Evolutionary conservation across 2,329 filamentous ascomycete species (phyloP), one percentile per base, ranked within the genome.

Genomic region (Chaetomiaceae sp.): DNA sequence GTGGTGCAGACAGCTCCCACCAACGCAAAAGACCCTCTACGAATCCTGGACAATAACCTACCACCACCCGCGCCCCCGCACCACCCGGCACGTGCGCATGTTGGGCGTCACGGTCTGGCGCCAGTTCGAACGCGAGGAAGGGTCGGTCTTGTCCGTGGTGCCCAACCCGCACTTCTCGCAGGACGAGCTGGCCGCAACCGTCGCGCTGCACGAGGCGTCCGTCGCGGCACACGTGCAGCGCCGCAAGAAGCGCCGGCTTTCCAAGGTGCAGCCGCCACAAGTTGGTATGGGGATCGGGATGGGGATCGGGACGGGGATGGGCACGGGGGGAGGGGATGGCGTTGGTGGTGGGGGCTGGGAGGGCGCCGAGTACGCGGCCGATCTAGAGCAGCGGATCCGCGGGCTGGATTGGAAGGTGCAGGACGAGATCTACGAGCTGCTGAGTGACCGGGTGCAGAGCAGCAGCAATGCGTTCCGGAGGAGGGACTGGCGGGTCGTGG

Each of bases 391-490:
- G 18, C 43, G 60, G 9, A 36, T 62, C 10, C 50, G 58, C 14
- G 45, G n/a, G 14, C 52, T 61, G 18, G 60, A 61, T 23, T 60
- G 60, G 60, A 49, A 51, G 33, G 56, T 62, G 14, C 60, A 62
- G 48, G 58, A 62, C 23, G 60, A 62, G 55, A 55, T 62, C 10
- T 57, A 59, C 16, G 59, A 61, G 40, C 42, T 62, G 43, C 30
- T 62, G 11, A 51, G 52, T 20, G 60, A 62, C 37, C 57, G 58
- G 11, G 45, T 47, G 25, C 49, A 56, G 53, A 62, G 57, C 55
- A 53, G 54, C 37, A 61, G 55, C 40, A 57, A 52, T 11, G 46
- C 53, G 13, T 59, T 55, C 20, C 47, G 54, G 34, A 25, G 58
- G 20, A 30, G 60, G 16, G 58, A 61, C 7, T 62, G 59, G 51